Base-by-base conservation (phyloP, 2,329 filamentous ascomycete genomes). In the Aspergillus hiratsukae region DNA sequence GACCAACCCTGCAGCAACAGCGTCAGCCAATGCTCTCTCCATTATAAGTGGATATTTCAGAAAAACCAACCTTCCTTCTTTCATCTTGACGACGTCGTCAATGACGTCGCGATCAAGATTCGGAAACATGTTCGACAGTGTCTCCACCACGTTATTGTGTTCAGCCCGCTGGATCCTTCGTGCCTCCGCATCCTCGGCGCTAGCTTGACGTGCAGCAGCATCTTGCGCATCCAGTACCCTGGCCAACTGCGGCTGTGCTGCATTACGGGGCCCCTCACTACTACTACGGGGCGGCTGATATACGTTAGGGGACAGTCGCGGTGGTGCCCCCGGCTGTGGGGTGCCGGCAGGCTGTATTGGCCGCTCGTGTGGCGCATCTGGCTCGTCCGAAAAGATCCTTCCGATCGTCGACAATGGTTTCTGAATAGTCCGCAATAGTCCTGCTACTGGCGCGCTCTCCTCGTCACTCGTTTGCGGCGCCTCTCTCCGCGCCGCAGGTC, bases 51-150 rank as follows among this genome's bases (percentile, higher is more conserved):
- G 40, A 19, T 54, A 17, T 46, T 53, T 29, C 37, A 50, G 23
- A 37, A 53, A 49, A 52, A 83, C 89, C 78, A 74, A 93, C 91
- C 90, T 85, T 70, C 94, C 95, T 75, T 97, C 88, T 76, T 99
- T 97, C 78, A 95, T 86, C 72, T 93, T 87, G 27, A 99, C 94
- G 43, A 99, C 94, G 76, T 99, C 94, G 67, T 92, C 92, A 69
- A 99, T 97, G 40, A 99, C 83, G 50, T 99, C 95, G 67, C 86
- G 85, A 72, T 99, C 94, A 51, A 99, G 79, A 69, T 95, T 91
- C 0, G 94, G 94, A 72, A 99, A 99, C 94, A 99, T 99, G 65
- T 91, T 89, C 49, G 90, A 87, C 56, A 99, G 77, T 37, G 94
- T 97, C 76, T 97, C 94, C 2, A 97, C 93, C 7, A 99, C 87